These are phyloP conservation scores for Fusarium nygamai DNA, from an alignment of 2,329 filamentous ascomycete genomes.

Conservation along the genomic window DNA sequence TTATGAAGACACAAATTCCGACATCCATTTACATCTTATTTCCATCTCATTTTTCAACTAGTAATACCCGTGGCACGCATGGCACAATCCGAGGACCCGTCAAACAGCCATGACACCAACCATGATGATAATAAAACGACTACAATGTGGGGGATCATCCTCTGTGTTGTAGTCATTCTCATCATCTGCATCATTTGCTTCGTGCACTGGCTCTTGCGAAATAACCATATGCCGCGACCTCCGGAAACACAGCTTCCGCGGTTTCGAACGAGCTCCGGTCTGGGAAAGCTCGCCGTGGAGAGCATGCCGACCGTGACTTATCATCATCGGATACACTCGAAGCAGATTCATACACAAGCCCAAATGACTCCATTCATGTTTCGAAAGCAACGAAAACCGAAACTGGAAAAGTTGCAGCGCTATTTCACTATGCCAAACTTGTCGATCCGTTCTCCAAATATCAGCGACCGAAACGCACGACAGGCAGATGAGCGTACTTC, in stretches of 20 bases:
- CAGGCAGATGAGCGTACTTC: background rate
- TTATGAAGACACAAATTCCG: background rate
- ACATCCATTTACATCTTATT: background rate
- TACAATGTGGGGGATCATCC: constrained; percentile 1
- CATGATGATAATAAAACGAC: background rate
- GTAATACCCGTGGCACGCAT: background rate
- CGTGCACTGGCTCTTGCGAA: background rate
- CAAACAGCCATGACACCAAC: background rate
- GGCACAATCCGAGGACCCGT: background rate
- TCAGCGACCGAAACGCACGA: accelerated
- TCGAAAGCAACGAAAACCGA: background rate
- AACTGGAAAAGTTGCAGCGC: background rate
- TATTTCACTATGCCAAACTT: background rate
- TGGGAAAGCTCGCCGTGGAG: constrained; percentile 4
- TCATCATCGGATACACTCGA: background rate
- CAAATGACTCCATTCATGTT: background rate
- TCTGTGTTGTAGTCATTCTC: background rate
- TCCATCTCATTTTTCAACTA: no score
- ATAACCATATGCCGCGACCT: background rate
- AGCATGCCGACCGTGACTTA: constrained; percentile 12
- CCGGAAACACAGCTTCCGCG: background rate
- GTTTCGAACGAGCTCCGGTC: background rate
- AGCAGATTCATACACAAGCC: background rate
- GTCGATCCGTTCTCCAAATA: background rate
- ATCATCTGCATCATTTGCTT: constrained; percentile 8